phyloP scores from a whole-genome alignment of 306 rosid genomes.

The Cicer yamashitae region DNA sequence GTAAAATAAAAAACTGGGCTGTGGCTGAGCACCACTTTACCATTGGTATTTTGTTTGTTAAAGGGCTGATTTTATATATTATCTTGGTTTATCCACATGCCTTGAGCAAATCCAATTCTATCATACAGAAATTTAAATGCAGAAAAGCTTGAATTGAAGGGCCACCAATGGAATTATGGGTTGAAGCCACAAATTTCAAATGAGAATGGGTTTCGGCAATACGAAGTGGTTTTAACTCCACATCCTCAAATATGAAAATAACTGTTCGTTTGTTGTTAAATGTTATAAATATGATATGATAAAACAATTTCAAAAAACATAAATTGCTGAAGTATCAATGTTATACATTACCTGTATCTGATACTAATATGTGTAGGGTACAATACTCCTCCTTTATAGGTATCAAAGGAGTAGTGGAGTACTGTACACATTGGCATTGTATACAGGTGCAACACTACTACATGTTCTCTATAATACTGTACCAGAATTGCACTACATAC shows the following conservation, averaged over 20 bases:
- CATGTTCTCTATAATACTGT: neutral
- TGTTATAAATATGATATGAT: neutral
- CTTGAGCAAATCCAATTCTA: conserved; percentile 16
- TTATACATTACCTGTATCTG: neutral
- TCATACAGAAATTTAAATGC: neutral
- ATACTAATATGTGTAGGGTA: neutral
- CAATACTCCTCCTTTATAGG: neutral
- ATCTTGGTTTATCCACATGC: conserved; percentile 16
- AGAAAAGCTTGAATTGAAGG: conserved; percentile 1
- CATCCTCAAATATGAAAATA: conserved; percentile 14
- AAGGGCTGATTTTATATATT: neutral
- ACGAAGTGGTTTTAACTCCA: neutral
- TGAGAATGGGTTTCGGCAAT: too few relatives aligned
- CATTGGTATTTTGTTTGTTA: conserved; percentile 24
- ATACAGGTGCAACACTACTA: neutral
- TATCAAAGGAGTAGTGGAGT: neutral
- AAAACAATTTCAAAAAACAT: neutral
- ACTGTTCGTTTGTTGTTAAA: neutral
- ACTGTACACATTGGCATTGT: neutral
- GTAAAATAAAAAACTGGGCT: neutral
- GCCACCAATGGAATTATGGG: neutral
- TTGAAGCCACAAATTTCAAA: neutral
- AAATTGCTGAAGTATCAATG: neutral
- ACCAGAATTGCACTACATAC: neutral
- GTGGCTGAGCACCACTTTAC: conserved; percentile 16